A percentile compares a stretch with the other conserved stretches of the same genome.
These are phyloP conservation scores for Ogataea pini DNA, from an alignment of 805 yeast species.

Conservation along the genomic window DNA sequence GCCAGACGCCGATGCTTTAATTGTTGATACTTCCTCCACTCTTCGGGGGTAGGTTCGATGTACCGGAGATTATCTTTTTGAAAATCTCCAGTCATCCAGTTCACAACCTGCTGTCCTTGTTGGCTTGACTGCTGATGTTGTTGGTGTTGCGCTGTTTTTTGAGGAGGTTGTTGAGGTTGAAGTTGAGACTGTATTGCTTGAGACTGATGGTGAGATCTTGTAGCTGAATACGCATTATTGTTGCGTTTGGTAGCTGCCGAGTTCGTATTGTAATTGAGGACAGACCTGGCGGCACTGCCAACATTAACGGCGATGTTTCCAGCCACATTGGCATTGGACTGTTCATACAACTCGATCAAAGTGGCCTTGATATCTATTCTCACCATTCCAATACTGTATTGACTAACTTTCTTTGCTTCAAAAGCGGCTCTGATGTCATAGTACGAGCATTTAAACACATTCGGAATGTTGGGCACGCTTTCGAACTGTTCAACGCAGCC, in stretches of 20 bases:
- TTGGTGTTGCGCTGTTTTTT: not conserved
- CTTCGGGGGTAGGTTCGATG: slow-evolving; percentile 16
- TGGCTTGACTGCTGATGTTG: not conserved
- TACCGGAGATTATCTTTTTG: not conserved
- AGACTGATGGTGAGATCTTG: not conserved
- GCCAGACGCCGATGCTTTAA: slow-evolving; percentile 28
- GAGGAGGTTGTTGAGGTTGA: not conserved
- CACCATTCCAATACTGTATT: slow-evolving; percentile 10
- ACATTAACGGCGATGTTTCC: not conserved
- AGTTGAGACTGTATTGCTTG: not conserved
- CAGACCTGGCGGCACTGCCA: not conserved
- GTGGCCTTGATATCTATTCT: slow-evolving; percentile 24
- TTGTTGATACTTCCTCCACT: slow-evolving; percentile 27
- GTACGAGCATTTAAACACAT: slow-evolving; percentile 32
- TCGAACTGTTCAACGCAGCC: slow-evolving; percentile 26
- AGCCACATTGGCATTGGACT: not conserved
- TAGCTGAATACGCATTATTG: not conserved
- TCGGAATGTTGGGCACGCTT: slow-evolving; percentile 8
- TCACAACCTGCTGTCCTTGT: slow-evolving; percentile 13
- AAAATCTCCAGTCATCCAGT: slow-evolving; percentile 22
- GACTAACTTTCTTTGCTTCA: slow-evolving; percentile 25
- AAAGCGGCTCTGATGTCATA: slow-evolving; percentile 39
- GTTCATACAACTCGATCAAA: slow-evolving; percentile 25
- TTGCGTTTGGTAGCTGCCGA: not conserved
- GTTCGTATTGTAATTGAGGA: not conserved